Conservation (phyloP, 345 rosid genomes). For the Eucalyptus tenuipes region DNA sequence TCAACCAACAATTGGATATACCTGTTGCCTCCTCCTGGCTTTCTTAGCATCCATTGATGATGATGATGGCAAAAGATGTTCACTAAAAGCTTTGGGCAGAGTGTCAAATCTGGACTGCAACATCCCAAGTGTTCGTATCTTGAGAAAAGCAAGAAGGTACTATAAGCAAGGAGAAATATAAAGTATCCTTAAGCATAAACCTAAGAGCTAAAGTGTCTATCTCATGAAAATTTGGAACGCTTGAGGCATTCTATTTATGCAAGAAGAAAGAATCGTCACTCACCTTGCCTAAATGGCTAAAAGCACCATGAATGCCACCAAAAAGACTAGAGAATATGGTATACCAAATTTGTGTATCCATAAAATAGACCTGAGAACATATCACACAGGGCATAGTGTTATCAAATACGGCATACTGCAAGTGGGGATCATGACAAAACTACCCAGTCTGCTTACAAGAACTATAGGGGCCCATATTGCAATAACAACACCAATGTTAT, state of each 20-base stretch:
- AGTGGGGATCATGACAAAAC: not conserved
- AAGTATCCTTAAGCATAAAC: not conserved
- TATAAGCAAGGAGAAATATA: not conserved
- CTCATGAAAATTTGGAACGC: not conserved
- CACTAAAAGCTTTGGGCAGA: constrained; percentile 60
- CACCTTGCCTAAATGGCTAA: constrained; percentile 98
- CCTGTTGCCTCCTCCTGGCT: constrained; percentile 15
- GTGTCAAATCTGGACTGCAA: constrained; percentile 75
- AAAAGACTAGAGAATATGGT: constrained; percentile 87
- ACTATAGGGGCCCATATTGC: constrained; percentile 91
- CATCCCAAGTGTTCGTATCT: constrained; percentile 97
- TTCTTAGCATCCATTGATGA: constrained; percentile 8
- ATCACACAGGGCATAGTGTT: not conserved
- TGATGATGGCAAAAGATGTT: constrained; percentile 47
- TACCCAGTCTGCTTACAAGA: constrained; percentile 40
- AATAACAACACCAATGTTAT: constrained; percentile 77
- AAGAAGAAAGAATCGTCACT: not conserved
- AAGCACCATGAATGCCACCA: constrained; percentile 95
- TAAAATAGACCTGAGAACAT: constrained; percentile 63
- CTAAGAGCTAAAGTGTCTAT: not conserved
- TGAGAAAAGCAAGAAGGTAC: not conserved
- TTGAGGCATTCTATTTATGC: not conserved
- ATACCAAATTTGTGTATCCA: constrained; percentile 98
- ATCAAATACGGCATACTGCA: not conserved
- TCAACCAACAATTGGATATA: constrained; percentile 3